Evolutionary conservation across 148 eudicot species (phyloP).

Genomic region (Amaranthus hypochondriacus): DNA sequence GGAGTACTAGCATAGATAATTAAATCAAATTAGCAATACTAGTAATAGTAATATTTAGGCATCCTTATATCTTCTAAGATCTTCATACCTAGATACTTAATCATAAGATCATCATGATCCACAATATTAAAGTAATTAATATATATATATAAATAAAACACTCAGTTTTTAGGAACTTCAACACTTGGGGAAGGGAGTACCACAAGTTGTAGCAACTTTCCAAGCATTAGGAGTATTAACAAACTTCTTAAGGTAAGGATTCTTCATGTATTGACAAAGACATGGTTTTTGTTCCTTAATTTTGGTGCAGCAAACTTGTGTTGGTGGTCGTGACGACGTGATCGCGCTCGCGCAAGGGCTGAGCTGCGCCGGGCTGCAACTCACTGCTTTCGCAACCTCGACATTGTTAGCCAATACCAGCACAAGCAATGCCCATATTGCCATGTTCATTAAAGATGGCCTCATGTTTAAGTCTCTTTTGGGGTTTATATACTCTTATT

Average conservation of each 20-base stretch:
- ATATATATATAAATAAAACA: not conserved
- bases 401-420: slow-evolving; percentile 26
- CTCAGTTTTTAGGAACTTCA: slow-evolving; percentile 9
- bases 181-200: slow-evolving; percentile 58
- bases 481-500: not conserved
- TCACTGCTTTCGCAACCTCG: slow-evolving; percentile 29
- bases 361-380: slow-evolving; percentile 40
- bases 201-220: slow-evolving; percentile 40
- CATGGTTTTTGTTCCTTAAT: slow-evolving; percentile 52
- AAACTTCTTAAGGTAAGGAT: slow-evolving; percentile 40
- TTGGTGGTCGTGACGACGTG: slow-evolving; percentile 31
- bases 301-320: slow-evolving; percentile 41
- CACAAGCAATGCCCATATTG: slow-evolving; percentile 14
- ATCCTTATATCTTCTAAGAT: no score
- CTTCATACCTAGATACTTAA: no score
- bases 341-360: slow-evolving; percentile 38
- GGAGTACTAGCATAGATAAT: no score
- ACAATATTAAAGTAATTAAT: no score
- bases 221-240: slow-evolving; percentile 46
- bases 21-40: no score
- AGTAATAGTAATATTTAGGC: no score
- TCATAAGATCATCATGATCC: no score
- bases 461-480: not conserved
- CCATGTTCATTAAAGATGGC: slow-evolving; percentile 8
- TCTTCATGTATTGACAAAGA: slow-evolving; percentile 51